Conservation (phyloP, 768 basidiomycete genomes). For the Agrocybe chaxingu region DNA sequence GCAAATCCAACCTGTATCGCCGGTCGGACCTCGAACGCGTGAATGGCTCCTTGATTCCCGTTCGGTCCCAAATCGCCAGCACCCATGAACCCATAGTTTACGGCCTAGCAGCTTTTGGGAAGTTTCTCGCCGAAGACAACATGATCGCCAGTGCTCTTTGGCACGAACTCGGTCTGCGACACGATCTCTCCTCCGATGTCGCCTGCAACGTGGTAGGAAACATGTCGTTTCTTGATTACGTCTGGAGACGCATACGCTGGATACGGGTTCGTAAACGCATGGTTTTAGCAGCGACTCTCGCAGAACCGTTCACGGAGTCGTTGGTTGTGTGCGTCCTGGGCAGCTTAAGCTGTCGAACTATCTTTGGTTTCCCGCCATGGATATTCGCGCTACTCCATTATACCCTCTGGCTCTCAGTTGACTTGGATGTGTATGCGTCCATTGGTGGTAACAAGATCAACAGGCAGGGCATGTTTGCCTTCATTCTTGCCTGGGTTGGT, state of each 20-base stretch:
- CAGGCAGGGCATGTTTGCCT: slow-evolving; percentile 44
- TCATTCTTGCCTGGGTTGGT: slow-evolving; percentile 73
- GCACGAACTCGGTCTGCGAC: slow-evolving; percentile 88
- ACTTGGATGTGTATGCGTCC: slow-evolving; percentile 79
- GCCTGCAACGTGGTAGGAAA: slow-evolving; percentile 86
- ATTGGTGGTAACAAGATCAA: slow-evolving; percentile 66
- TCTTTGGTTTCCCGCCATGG: slow-evolving; percentile 51
- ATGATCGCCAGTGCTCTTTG: slow-evolving; percentile 92
- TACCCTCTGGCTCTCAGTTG: slow-evolving; percentile 68
- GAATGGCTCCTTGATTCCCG: slow-evolving; percentile 60
- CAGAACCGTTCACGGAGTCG: slow-evolving; percentile 93
- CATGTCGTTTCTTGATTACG: slow-evolving; percentile 82
- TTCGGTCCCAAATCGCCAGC: slow-evolving; percentile 14
- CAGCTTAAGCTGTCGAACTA: slow-evolving; percentile 46
- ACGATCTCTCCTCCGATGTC: slow-evolving; percentile 89
- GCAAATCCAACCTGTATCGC: slow-evolving; percentile 93
- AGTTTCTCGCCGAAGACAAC: slow-evolving; percentile 96
- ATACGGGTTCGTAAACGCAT: slow-evolving; percentile 95
- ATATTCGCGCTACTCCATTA: slow-evolving; percentile 60
- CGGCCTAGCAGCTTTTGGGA: slow-evolving; percentile 79
- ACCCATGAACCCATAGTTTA: slow-evolving; percentile 25
- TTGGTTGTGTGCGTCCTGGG: slow-evolving; percentile 68
- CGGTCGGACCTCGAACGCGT: slow-evolving; percentile 82
- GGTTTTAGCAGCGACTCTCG: slow-evolving; percentile 79
- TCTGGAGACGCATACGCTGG: slow-evolving; percentile 91